Evolutionary conservation across 495 filamentous ascomycete genomes (phyloP), one percentile per base, ranked within the genome.

Genomic region (Penicillium ucsense): DNA sequence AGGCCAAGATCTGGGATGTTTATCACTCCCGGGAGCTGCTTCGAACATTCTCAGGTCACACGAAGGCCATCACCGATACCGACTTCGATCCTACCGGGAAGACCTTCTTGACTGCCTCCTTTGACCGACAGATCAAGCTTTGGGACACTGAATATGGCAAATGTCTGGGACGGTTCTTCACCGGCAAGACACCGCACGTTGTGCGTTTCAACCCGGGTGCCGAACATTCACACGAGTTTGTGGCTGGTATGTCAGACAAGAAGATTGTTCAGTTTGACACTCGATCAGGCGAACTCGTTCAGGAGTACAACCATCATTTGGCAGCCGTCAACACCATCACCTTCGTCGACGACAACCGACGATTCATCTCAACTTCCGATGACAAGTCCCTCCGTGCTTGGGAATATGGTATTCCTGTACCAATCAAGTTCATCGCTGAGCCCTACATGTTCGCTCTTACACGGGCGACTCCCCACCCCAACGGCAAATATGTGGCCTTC

Each of bases 251-350:
- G 84, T 89, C 86, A 12, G 92, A 99, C 70, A 97, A 98, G 68
- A 91, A 95, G 73, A 99, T 99, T 53, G 78, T 99, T 31, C 92
- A 99, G 60, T 99, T 94, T 67, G 92, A 99, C 63, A 90, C 84
- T 6, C 79, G 92, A 11, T 82, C 82, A 6, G 81, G 82, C 50
- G 84, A 94, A 55, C 72, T 90, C 36, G 85, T 94, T 35, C 92
- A 99, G 60, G 92, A 97, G 75, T 99, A 99, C 68, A 90, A 97
- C 64, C 90, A 97, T 69, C 92, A 99, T 59, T 71, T 99, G 43
- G 90, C 86, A 35, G 86, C 91, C n/a, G 81, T 99, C 73, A 97
- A 97, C 70, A 97, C 91, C 6, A 86, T 97, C 57, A 94, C 89
- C 35, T 98, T 96, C 64, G 88, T 94, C 54, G 92, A 95, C 64